phyloP scores from a whole-genome alignment of 257 asterid species.

The Apocynum venetum region DNA sequence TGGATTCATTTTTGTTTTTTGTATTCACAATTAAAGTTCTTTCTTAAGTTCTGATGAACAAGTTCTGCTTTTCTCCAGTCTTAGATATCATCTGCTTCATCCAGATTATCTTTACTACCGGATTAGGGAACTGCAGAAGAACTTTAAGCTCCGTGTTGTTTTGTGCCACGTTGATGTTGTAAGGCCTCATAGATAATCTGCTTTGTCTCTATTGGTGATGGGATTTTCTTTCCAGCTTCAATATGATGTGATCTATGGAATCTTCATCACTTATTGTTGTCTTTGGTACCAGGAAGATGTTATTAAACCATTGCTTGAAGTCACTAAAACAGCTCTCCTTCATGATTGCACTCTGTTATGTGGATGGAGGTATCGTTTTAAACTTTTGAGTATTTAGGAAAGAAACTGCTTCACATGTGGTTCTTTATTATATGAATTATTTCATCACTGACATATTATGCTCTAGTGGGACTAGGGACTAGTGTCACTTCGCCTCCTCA shows the following conservation, averaged over 20 bases:
- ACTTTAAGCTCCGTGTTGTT: slow-evolving; percentile 80
- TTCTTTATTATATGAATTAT: slow-evolving; percentile 5
- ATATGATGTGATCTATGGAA: neutral
- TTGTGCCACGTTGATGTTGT: slow-evolving; percentile 98
- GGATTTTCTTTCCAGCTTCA: neutral
- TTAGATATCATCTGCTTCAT: slow-evolving; percentile 94
- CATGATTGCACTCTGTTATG: slow-evolving; percentile 97
- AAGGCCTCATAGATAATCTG: slow-evolving; percentile 25
- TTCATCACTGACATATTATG: neutral
- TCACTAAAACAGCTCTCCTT: slow-evolving; percentile 90
- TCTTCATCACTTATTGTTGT: neutral
- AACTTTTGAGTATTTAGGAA: neutral
- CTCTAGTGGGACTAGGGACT: neutral
- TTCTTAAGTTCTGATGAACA: slow-evolving; percentile 11
- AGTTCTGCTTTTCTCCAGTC: slow-evolving; percentile 46
- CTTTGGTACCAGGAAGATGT: slow-evolving; percentile 81
- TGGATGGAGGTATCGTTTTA: slow-evolving; percentile 70
- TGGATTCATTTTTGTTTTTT: neutral
- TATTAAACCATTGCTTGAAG: slow-evolving; percentile 87
- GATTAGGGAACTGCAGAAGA: slow-evolving; percentile 89
- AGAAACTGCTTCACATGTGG: neutral
- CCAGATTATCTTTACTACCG: slow-evolving; percentile 95
- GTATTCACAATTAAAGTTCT: neutral
- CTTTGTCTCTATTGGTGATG: neutral
- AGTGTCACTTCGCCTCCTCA: neutral